Base-by-base conservation (phyloP, 768 basidiomycete species). In the Leccinum imitatum region DNA sequence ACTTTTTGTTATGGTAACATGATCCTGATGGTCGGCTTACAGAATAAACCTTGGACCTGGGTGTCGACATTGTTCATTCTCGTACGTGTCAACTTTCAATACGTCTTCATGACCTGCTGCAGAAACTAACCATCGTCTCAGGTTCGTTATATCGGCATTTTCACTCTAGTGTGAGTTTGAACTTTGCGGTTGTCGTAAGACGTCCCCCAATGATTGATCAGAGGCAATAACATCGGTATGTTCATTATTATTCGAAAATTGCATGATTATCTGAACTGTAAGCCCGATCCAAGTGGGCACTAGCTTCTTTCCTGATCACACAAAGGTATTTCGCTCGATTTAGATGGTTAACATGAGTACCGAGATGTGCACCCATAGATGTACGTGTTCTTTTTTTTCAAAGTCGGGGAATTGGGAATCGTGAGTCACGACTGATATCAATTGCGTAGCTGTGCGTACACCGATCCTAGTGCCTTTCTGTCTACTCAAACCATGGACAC, bases 81-180 rank as follows among this genome's bases (percentile, higher is more conserved):
- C 11, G 65, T 65, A 3, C 3, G 59, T 65, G 21, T 3, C 7
- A 2, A 2, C 17, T 33, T 44, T 8, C 23, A 13, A 10, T 15
- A 0, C 4, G 15, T 17, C 17, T n/a, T 57, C 46, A 14, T 1
- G 15, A 17, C 52, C 8, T 14, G 46, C 19, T 41, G 8, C 1
- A 3, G 30, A 7, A 30, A 19, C 46, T 62, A 14, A 58, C 4
- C 1, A 52, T 19, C 14, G 15, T n/a, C 33, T 7, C 53, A 65
- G 64, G 50, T 58, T 48, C 62, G 64, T 14, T 65, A 64, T 46
- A 15, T 5, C 19, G 62, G 58, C 3, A 46, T 60, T 19, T 50
- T 13, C 10, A 17, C 2, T n/a, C 2, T 65, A 33, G 11, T 10
- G 62, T 65, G 27, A 44, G 56, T 41, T 9, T 41, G 39, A 17